phyloP scores from a whole-genome alignment of 116 monocot genomes.

The Phalaenopsis hybrid region DNA sequence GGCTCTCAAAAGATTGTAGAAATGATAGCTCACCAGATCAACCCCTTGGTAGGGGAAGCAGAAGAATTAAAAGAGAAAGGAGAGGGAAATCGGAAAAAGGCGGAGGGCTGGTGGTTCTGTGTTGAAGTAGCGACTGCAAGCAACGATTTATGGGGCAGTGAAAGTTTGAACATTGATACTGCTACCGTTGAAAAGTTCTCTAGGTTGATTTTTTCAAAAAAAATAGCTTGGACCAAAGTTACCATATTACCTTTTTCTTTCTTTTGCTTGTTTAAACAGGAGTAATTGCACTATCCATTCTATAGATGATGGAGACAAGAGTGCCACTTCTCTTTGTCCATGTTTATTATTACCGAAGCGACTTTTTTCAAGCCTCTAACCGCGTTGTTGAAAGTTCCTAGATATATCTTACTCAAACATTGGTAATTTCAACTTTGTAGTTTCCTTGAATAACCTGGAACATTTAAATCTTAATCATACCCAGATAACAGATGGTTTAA shows the following conservation, averaged over 20 bases:
- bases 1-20: too few relatives aligned
- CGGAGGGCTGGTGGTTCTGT: too few relatives aligned
- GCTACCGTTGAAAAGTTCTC: slow-evolving; percentile 1
- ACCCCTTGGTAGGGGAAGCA: too few relatives aligned
- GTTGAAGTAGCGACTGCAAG: too few relatives aligned
- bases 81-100: too few relatives aligned
- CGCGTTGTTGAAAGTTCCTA: too few relatives aligned
- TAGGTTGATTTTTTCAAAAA: slow-evolving; percentile 37
- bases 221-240: slow-evolving; percentile 82
- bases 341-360: slow-evolving; percentile 50
- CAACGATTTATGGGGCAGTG: slow-evolving; percentile 64
- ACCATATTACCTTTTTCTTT: slow-evolving; percentile 47
- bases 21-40: too few relatives aligned
- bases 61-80: too few relatives aligned
- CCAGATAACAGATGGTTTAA: slow-evolving; percentile 35
- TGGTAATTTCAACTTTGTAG: too few relatives aligned
- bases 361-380: slow-evolving; percentile 1
- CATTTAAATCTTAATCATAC: slow-evolving; percentile 58
- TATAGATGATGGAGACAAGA: slow-evolving; percentile 26
- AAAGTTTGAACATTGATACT: slow-evolving; percentile 53
- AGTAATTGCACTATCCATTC: slow-evolving; percentile 63
- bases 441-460: slow-evolving; percentile 28
- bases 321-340: slow-evolving; percentile 24
- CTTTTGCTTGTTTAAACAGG: slow-evolving; percentile 55
- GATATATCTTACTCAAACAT: too few relatives aligned